Evolutionary conservation across 345 rosid genomes (phyloP), one percentile per base, ranked within the genome.

Genomic region (Abelmoschus esculentus): DNA sequence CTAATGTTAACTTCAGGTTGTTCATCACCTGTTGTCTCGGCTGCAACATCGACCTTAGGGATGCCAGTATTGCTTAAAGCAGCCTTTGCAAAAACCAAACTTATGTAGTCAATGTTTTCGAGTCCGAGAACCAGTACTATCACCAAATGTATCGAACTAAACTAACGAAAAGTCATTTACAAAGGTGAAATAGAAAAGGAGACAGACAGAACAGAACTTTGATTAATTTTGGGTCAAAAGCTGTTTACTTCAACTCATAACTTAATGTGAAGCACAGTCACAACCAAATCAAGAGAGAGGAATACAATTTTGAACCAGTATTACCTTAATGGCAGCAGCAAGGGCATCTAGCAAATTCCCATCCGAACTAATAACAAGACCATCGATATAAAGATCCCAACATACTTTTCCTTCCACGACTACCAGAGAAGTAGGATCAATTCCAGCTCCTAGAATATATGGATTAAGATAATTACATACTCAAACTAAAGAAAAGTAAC

Each of bases 1-100:
- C 96, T 95, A 61, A 91, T 87, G 83, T 91, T 91, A 63, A 95
- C 83, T 80, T 95, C 87, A 3, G 96, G 99, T 77, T 88, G 91
- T 73, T 86, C 99, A 75, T 88, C 91, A 53, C 76, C 76, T 1
- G 86, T 66, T 5, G 80, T 73, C 71, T 77, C 83, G 3, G 86
- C 85, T 65, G 88, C 78, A 34, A 91, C 86, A 14, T 84, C 69
- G 32, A 91, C 93, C 74, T 79, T 87, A 72, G 98, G 98, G 65
- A 93, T 83, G 76, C 85, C 91, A 0, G 96, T 88, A 83, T 89
- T 91, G 83, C 90, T 86, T 77, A 93, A 79, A 63, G 97, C 97
- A 83, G 96, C 97, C 97, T 93, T 77, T 67, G 70, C 54, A 22
- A 22, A 22, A 22, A 22, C 29, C 61, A 34, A 3, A 32, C 32